Evolutionary conservation across 495 filamentous ascomycete genomes (phyloP), one percentile per base, ranked within the genome.

Genomic region (Podospora appendiculata): DNA sequence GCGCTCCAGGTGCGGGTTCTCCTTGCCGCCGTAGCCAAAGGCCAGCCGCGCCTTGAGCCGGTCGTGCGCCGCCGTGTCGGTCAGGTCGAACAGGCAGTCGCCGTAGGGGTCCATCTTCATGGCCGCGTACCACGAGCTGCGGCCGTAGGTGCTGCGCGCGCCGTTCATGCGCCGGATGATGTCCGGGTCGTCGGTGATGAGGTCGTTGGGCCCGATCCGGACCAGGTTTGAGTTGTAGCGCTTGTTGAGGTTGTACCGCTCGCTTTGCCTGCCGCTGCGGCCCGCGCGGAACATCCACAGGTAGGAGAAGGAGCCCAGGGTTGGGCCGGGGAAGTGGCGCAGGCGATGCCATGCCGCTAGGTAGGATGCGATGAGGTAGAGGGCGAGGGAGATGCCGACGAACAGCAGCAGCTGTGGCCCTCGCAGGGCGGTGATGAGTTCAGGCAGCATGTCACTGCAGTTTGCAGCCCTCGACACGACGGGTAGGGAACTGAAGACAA

Each of bases 121-220:
- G 43, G 56, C 57, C 1, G 38, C 41, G 45, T 71, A 69, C 65
- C 69, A 73, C 1, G 39, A 17, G 9, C 62, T 60, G 8, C 66
- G 66, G n/a, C 48, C 46, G 47, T 71, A 73, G 11, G n/a, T 19
- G 14, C 55, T 59, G n/a, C 66, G 63, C 10, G 64, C 68, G 18
- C 47, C 54, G 39, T 56, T 62, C n/a, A 67, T 68, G 13, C 66
- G 59, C 49, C 60, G 62, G 8, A 72, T 45, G 4, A 64, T 58
- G 0, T 68, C 60, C 6, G 68, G 58, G 54, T 79, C 69, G 48
- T 61, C 59, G 14, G 72, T 60, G 8, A 69, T 55, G 14, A 73
- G 69, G n/a, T 78, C 73, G 19, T 74, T 70, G n/a, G 79, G 80
- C 6, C 74, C 73, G 46, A 77, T 65, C 17, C 80, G 72, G 43